Base-by-base conservation (phyloP, 2,329 filamentous ascomycete genomes). In the Colletotrichum destructivum region DNA sequence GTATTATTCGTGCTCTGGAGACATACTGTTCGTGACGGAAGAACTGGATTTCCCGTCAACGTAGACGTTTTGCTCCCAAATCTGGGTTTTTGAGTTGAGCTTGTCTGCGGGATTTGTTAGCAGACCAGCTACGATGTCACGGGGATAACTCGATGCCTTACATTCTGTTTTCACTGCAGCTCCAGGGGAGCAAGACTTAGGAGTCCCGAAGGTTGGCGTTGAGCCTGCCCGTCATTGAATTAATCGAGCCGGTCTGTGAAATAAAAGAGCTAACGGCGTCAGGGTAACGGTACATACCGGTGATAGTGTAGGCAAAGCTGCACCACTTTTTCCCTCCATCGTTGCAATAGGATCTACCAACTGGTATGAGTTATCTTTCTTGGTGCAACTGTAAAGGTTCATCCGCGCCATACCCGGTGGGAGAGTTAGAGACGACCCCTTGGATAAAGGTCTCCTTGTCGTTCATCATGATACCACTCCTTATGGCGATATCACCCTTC, bases 381-480 rank as follows among this genome's bases (percentile, higher is more conserved):
- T 31, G 9, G 2, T 2, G 2, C 8, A 4, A 1, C 9, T 1
- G 1, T 2, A 4, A 35, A 1, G 2, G 8, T 5, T 42, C 4
- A n/a, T 18, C 31, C 1, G 31, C 8, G 31, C 2, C 51, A 38
- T 64, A 69, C 66, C 66, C 66, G 31, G 31, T 69, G 2, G 66
- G 52, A 18, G 60, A 69, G 49, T 64, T 69, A 1, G 66, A 69
- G 3, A 52, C 64, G 6, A 69, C 66, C 11, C 66, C 60, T 38
- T 69, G 66, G 40, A 69, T 52, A 51, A 69, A 69, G 13, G 44
- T 57, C 9, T 51, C 66, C 21, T 59, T 8, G 16, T 69, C 57
- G 16, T 69, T 21, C 66, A 69, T 69, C 60, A 69, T 69, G 21
- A 64, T 64, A 35, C 60, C 66, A n/a, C 66, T 69, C 60, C 60